Percentiles rank a stretch among this genome's conserved stretches.
Conservation (phyloP, 2,329 filamentous ascomycete species). For the Phoma sp. region DNA sequence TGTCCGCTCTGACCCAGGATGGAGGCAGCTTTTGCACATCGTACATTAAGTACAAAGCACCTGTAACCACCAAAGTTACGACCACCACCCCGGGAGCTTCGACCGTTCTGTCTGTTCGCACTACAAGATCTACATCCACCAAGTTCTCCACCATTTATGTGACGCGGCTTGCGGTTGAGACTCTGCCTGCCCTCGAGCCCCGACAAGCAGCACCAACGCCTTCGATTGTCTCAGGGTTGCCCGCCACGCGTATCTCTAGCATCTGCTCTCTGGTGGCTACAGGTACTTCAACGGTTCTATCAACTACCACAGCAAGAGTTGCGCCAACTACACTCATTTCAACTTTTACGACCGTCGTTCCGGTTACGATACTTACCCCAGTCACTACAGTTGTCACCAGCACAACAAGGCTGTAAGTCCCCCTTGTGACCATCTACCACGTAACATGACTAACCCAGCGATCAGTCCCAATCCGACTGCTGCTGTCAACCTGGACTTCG, state of each 20-base stretch:
- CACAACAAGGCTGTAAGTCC: neutral
- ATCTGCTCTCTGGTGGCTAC: constrained; percentile 1
- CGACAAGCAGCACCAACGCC: neutral
- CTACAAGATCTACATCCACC: neutral
- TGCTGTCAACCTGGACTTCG: neutral
- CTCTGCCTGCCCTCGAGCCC: neutral
- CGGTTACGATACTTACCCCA: neutral
- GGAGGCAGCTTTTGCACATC: constrained; percentile 2
- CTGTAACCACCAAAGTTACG: neutral
- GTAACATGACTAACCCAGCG: neutral
- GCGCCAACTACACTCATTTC: neutral
- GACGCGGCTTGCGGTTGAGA: neutral
- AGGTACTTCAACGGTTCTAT: neutral
- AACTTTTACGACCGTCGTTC: neutral
- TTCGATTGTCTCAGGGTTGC: neutral
- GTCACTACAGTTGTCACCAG: neutral
- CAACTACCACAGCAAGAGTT: neutral
- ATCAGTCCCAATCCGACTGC: neutral
- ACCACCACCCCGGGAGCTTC: neutral
- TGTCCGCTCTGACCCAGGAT: neutral
- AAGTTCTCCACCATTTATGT: neutral
- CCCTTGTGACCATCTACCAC: neutral
- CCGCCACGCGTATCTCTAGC: neutral
- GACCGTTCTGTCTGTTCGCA: neutral
- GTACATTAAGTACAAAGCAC: neutral